phyloP scores from a whole-genome alignment of 139 green algal genomes.

The Mesostigma viride region DNA sequence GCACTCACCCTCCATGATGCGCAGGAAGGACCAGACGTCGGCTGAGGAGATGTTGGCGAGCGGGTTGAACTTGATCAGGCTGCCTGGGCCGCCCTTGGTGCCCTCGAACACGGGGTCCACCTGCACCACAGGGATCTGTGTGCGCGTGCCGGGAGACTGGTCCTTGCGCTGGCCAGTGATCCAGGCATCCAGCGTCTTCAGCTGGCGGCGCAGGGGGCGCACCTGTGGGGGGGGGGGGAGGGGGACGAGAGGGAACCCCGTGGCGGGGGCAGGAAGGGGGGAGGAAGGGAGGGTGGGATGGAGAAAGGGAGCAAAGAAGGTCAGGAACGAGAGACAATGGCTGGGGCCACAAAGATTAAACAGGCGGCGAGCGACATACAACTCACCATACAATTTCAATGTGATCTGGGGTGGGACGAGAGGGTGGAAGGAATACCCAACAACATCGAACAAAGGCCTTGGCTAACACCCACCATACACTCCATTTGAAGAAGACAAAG shows the following conservation, averaged over 20 bases:
- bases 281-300: neutral
- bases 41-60: constrained; percentile 73
- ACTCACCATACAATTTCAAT: too few species aligned
- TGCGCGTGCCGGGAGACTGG: constrained; percentile 85
- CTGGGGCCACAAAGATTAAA: too few species aligned
- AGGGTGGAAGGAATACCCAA: neutral
- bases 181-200: constrained; percentile 80
- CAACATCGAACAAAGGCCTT: neutral
- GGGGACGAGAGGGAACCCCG: neutral
- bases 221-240: constrained; percentile 34
- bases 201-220: constrained; percentile 68
- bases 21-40: constrained; percentile 94
- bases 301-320: neutral
- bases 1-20: constrained; percentile 85
- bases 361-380: too few species aligned
- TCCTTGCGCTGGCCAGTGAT: constrained; percentile 98
- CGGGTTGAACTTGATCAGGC: constrained; percentile 96
- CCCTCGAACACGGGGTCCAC: constrained; percentile 91
- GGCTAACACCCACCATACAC: neutral
- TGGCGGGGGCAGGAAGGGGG: neutral
- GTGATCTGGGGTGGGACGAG: neutral
- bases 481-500: constrained; percentile 17
- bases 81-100: constrained; percentile 55
- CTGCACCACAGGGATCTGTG: constrained; percentile 65
- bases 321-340: neutral